Evolutionary conservation across 2,329 filamentous ascomycete species (phyloP).

Genomic region (Huntiella omanensis): DNA sequence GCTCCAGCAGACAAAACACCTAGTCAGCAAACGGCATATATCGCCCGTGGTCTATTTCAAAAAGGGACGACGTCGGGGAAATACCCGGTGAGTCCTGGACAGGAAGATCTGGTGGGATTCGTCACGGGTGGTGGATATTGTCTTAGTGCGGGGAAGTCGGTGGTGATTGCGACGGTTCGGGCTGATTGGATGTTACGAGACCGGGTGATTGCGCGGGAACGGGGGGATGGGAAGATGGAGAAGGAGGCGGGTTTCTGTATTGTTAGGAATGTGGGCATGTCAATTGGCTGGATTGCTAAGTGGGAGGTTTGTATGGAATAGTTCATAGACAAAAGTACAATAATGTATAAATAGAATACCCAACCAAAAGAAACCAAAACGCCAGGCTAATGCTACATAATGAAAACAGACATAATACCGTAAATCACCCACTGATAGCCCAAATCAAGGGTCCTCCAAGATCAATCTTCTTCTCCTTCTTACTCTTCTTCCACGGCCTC

Average conservation of each 20-base stretch:
- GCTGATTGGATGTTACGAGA: conserved; percentile 5
- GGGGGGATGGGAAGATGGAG: conserved; percentile 12
- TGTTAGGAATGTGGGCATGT: conserved; percentile 63
- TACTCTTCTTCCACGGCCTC: conserved; percentile 10
- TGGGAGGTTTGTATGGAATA: conserved; percentile 44
- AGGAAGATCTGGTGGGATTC: conserved; percentile 69
- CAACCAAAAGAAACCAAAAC: not conserved
- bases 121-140: conserved; percentile 76
- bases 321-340: conserved; percentile 15
- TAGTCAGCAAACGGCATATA: conserved; percentile 23
- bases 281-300: conserved; percentile 54
- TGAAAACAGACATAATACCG: not conserved
- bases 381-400: not conserved
- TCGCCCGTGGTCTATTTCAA: conserved; percentile 29
- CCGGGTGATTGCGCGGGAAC: not conserved
- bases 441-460: not conserved
- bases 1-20: conserved; percentile 11
- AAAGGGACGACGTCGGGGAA: conserved; percentile 17
- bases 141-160: conserved; percentile 54
- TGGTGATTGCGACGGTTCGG: conserved; percentile 51
- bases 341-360: not conserved
- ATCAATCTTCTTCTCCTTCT: conserved; percentile 4
- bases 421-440: not conserved
- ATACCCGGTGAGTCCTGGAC: conserved; percentile 47
- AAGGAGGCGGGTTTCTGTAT: conserved; percentile 41